Conservation (phyloP, 1,284 basidiomycete species). For the Mycena citricolor region DNA sequence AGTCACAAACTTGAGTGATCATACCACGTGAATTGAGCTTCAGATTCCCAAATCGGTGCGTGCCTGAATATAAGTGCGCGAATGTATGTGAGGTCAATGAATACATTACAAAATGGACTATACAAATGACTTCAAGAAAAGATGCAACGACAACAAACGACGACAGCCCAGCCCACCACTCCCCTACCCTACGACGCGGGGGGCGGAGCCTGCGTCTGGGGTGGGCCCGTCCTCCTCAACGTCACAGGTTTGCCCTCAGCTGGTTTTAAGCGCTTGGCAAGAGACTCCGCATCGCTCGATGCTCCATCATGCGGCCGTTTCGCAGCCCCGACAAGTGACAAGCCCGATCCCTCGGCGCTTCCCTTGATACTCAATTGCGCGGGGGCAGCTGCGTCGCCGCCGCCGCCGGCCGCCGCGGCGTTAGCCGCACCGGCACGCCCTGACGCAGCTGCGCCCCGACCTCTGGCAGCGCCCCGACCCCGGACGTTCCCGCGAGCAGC, state of each 20-base stretch:
- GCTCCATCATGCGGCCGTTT: slow-evolving; percentile 68
- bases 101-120: no score
- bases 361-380: no score
- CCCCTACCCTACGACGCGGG: no score
- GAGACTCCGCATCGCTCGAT: slow-evolving; percentile 49
- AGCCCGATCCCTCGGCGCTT: slow-evolving; percentile 32
- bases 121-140: no score
- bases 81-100: no score
- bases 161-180: no score
- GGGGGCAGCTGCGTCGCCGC: slow-evolving; percentile 28
- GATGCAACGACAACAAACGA: no score
- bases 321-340: slow-evolving; percentile 23
- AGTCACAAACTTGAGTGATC: no score
- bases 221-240: slow-evolving; percentile 17
- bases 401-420: slow-evolving; percentile 26
- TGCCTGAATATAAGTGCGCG: no score
- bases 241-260: slow-evolving; percentile 31
- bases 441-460: slow-evolving; percentile 15
- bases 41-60: no score
- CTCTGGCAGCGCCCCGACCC: slow-evolving; percentile 12
- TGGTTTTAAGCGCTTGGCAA: slow-evolving; percentile 72
- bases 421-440: slow-evolving; percentile 15
- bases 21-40: no score
- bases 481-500: slow-evolving; percentile 28
- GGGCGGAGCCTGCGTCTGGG: no score